phyloP scores from a whole-genome alignment of 306 rosid genomes.

The Vicia sativa region DNA sequence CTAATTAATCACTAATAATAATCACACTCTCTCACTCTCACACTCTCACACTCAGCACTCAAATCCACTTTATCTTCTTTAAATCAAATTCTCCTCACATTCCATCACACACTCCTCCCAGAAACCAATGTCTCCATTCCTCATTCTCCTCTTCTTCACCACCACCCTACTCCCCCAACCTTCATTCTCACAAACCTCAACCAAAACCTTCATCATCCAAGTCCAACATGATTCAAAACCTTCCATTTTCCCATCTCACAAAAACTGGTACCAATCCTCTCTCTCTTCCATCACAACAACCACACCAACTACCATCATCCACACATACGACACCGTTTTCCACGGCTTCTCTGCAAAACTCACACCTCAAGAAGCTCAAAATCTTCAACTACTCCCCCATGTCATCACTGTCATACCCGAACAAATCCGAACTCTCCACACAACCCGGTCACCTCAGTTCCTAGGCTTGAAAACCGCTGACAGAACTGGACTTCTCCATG shows the following conservation, averaged over 20 bases:
- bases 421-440: conserved; percentile 65
- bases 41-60: conserved; percentile 2
- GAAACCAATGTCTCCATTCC: conserved; percentile 49
- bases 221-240: conserved; percentile 69
- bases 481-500: conserved; percentile 70
- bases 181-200: conserved; percentile 26
- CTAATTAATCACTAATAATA: background rate
- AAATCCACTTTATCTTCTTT: conserved; percentile 33
- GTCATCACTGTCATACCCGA: conserved; percentile 69
- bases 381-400: conserved; percentile 53
- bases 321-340: conserved; percentile 73
- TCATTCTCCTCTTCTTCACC: conserved; percentile 20
- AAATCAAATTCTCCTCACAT: conserved; percentile 41
- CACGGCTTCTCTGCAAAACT: conserved; percentile 84
- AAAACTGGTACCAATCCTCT: conserved; percentile 74
- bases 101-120: background rate
- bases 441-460: conserved; percentile 90
- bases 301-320: conserved; percentile 35
- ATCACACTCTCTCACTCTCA: background rate
- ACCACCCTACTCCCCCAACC: conserved; percentile 12
- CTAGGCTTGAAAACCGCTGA: conserved; percentile 72
- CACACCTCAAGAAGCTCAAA: conserved; percentile 50
- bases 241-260: conserved; percentile 75
- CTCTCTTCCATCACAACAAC: conserved; percentile 51
- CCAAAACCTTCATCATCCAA: conserved; percentile 66